Evolutionary conservation across 768 basidiomycete species (phyloP).

Genomic region (Mycena pura): DNA sequence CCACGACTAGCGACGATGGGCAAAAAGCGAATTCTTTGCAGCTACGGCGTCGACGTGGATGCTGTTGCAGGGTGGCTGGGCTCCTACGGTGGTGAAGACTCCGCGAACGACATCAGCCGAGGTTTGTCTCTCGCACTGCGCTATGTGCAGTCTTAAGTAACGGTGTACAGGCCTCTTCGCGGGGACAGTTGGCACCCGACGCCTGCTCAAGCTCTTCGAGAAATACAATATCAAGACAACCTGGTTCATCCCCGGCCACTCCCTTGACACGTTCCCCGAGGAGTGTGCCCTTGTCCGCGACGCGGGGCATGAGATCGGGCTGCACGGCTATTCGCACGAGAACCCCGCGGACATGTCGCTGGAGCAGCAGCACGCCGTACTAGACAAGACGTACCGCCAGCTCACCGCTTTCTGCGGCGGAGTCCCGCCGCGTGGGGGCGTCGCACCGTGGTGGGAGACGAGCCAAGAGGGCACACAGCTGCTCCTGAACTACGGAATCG

Average conservation of each 20-base stretch:
- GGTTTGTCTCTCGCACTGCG: slow-evolving; percentile 26
- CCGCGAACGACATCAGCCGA: slow-evolving; percentile 70
- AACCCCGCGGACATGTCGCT: slow-evolving; percentile 66
- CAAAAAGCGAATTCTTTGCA: slow-evolving; percentile 58
- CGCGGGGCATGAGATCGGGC: slow-evolving; percentile 74
- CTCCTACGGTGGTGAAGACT: slow-evolving; percentile 79
- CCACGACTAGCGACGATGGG: too few relatives aligned
- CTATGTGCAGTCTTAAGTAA: too few relatives aligned
- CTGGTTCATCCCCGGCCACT: slow-evolving; percentile 83
- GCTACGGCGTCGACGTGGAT: slow-evolving; percentile 78
- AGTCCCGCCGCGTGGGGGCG: slow-evolving; percentile 58
- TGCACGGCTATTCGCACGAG: slow-evolving; percentile 37
- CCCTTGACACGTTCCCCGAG: slow-evolving; percentile 75
- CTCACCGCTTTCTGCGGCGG: slow-evolving; percentile 71
- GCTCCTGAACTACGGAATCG: slow-evolving; percentile 73
- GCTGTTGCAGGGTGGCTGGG: slow-evolving; percentile 79
- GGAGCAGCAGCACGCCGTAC: slow-evolving; percentile 74
- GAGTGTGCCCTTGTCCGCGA: slow-evolving; percentile 74
- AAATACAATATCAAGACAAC: slow-evolving; percentile 73
- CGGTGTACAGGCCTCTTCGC: slow-evolving; percentile 80
- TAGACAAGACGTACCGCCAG: slow-evolving; percentile 69
- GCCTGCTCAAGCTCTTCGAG: slow-evolving; percentile 72
- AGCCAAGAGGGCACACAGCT: slow-evolving; percentile 70
- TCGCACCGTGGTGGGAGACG: slow-evolving; percentile 85
- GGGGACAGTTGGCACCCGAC: slow-evolving; percentile 74